phyloP scores from a whole-genome alignment of 2,329 filamentous ascomycete genomes.

The Atkinsonella hypoxylon region DNA sequence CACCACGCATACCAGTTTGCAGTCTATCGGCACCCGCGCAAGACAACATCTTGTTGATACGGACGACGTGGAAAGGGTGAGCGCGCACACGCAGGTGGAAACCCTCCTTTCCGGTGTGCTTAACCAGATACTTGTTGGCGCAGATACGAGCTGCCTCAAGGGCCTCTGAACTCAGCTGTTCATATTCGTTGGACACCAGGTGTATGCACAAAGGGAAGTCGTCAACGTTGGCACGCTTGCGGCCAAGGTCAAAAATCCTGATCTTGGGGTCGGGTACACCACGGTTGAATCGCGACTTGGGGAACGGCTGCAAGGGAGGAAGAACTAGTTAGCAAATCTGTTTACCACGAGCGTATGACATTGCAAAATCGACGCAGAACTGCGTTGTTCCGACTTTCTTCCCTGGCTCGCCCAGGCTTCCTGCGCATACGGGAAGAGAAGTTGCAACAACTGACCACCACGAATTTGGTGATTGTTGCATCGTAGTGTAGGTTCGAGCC shows the following conservation, averaged over 20 bases:
- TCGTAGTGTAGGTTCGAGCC: slow-evolving; percentile 22
- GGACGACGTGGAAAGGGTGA: slow-evolving; percentile 99
- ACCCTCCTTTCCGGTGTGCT: slow-evolving; percentile 58
- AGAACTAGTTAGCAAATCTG: neutral
- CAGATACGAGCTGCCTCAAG: slow-evolving; percentile 99
- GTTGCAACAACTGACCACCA: neutral
- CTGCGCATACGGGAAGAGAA: neutral
- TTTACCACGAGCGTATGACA: neutral
- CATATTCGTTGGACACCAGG: slow-evolving; percentile 99
- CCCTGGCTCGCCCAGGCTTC: neutral
- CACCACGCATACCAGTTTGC: slow-evolving; percentile 99
- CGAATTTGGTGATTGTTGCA: neutral
- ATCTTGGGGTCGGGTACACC: slow-evolving; percentile 82
- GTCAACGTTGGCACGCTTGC: slow-evolving; percentile 97
- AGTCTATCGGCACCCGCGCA: slow-evolving; percentile 99
- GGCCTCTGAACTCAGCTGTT: slow-evolving; percentile 98
- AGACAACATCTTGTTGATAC: slow-evolving; percentile 99
- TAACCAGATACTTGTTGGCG: slow-evolving; percentile 95
- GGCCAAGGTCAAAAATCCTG: slow-evolving; percentile 97
- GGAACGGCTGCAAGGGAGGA: slow-evolving; percentile 59
- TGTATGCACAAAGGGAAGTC: slow-evolving; percentile 99
- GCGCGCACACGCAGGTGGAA: slow-evolving; percentile 72
- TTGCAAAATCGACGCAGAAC: neutral
- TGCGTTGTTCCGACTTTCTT: neutral
- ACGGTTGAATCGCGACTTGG: slow-evolving; percentile 99